phyloP scores from a whole-genome alignment of 371 early-diverging fungal species.

The Chytridium lagenaria region DNA sequence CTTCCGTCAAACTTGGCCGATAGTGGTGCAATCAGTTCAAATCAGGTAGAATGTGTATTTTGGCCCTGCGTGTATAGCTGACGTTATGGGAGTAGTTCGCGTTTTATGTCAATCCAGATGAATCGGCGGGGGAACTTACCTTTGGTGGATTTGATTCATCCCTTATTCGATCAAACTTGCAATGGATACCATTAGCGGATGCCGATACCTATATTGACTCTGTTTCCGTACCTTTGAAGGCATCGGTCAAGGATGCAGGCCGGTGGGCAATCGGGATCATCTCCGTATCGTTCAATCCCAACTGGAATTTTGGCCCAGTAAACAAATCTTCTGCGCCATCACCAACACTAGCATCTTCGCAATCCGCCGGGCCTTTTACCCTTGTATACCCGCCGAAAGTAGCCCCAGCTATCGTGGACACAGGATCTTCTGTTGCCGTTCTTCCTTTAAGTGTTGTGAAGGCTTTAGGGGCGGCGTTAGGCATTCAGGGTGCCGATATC shows the following conservation, averaged over 20 bases:
- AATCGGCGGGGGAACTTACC: background rate
- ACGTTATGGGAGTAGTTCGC: background rate
- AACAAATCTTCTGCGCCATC: background rate
- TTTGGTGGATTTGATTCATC: background rate
- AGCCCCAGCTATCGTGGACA: background rate
- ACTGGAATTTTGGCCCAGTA: background rate
- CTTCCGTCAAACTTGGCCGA: background rate
- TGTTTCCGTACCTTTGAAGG: background rate
- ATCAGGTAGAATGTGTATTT: background rate
- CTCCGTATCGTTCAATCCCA: background rate
- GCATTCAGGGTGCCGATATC: background rate
- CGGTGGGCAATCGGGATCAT: background rate
- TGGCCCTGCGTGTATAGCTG: background rate
- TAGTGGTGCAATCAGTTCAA: background rate
- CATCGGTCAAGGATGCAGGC: background rate
- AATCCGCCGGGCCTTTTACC: background rate
- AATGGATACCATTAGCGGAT: conserved; percentile 4
- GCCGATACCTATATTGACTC: background rate
- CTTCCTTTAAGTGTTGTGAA: background rate
- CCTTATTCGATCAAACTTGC: background rate
- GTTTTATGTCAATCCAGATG: background rate
- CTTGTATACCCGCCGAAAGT: background rate
- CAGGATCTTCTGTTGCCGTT: conserved; percentile 2
- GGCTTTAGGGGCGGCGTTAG: background rate
- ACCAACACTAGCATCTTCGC: background rate